Evolutionary conservation across 345 rosid genomes (phyloP).

Genomic region (Salix udensis): DNA sequence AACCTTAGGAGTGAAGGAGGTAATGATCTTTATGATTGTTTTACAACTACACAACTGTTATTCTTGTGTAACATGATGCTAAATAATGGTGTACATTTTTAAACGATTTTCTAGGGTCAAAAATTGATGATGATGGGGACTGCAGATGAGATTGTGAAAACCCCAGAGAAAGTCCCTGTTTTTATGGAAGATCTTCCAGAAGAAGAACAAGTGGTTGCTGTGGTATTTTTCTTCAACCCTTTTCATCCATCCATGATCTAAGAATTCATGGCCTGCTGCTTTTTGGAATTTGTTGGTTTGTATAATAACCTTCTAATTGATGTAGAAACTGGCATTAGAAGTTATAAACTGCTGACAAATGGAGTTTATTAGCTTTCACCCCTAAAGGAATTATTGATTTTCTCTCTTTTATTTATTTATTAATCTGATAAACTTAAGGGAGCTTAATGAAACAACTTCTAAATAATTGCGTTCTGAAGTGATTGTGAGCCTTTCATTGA

Average conservation of each 20-base stretch:
- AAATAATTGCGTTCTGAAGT: background rate
- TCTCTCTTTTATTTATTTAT: background rate
- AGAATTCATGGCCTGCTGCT: background rate
- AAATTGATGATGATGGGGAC: slow-evolving; percentile 99
- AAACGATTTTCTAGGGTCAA: slow-evolving; percentile 60
- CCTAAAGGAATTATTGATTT: background rate
- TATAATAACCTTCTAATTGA: background rate
- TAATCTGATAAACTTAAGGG: background rate
- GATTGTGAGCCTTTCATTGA: background rate
- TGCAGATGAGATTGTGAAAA: slow-evolving; percentile 90
- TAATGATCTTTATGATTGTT: slow-evolving; percentile 21
- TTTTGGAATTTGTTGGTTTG: background rate
- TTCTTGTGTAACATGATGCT: background rate
- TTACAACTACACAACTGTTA: background rate
- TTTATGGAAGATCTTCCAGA: slow-evolving; percentile 96
- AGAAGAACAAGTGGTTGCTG: slow-evolving; percentile 73
- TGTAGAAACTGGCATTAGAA: background rate
- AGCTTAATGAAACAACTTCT: background rate
- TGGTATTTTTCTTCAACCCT: slow-evolving; percentile 38
- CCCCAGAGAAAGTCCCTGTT: slow-evolving; percentile 90
- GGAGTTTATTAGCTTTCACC: background rate
- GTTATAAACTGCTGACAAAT: background rate
- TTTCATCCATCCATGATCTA: background rate
- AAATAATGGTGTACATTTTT: background rate
- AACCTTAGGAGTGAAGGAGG: slow-evolving; percentile 74